Percentiles rank a stretch among this genome's conserved stretches.
phyloP scores from a whole-genome alignment of 1,284 basidiomycete genomes.

The Somion occarium region DNA sequence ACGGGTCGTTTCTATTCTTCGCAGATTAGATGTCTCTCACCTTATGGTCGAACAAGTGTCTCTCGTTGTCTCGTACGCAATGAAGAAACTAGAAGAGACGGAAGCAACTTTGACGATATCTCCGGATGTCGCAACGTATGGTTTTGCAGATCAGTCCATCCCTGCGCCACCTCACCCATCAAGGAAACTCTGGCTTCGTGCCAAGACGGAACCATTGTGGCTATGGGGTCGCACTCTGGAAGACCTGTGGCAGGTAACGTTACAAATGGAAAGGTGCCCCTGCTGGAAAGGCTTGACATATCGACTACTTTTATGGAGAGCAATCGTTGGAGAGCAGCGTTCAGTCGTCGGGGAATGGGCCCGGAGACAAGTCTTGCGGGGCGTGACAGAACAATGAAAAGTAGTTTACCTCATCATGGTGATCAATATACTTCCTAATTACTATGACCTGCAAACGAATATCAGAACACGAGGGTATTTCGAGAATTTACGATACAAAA shows the following conservation, averaged over 20 bases:
- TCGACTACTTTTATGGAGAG: constrained; percentile 52
- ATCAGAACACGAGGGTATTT: not conserved
- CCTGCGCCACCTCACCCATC: constrained; percentile 30
- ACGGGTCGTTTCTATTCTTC: constrained; percentile 2
- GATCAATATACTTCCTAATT: too few relatives aligned
- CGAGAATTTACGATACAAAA: not conserved
- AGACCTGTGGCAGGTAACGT: constrained; percentile 52
- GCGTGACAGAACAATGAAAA: not conserved
- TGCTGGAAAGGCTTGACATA: constrained; percentile 51
- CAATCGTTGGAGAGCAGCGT: constrained; percentile 32
- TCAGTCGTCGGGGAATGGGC: constrained; percentile 38
- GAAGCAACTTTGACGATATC: not conserved
- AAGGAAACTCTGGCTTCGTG: constrained; percentile 34
- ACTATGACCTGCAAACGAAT: not conserved
- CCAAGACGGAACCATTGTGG: constrained; percentile 22
- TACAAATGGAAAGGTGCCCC: constrained; percentile 32
- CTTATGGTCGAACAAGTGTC: not conserved
- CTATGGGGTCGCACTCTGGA: constrained; percentile 55
- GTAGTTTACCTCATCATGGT: not conserved
- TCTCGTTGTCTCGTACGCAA: not conserved
- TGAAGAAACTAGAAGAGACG: not conserved
- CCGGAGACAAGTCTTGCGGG: constrained; percentile 22
- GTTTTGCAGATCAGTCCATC: not conserved
- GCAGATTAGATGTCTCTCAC: not conserved
- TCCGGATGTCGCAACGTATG: not conserved